Conservation (phyloP, 2,329 filamentous ascomycete genomes). For the Calonectria crousiana region DNA sequence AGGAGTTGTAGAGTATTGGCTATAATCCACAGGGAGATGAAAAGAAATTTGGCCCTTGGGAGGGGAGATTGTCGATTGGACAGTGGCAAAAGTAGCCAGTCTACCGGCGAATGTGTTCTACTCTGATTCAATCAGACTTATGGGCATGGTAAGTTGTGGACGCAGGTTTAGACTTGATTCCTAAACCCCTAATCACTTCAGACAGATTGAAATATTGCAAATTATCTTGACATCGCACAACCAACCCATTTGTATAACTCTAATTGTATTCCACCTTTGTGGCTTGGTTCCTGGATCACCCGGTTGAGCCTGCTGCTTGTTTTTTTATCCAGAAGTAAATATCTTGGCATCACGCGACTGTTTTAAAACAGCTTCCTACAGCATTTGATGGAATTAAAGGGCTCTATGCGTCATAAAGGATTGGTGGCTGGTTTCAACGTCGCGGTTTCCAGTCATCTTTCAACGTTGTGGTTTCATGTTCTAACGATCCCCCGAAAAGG, state of each 20-base stretch:
- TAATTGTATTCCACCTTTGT: too few relatives aligned
- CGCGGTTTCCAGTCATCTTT: neutral
- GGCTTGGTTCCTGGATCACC: too few relatives aligned
- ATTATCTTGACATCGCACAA: too few relatives aligned
- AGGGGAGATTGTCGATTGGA: neutral
- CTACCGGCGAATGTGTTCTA: neutral
- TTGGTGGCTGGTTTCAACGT: neutral
- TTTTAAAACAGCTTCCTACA: too few relatives aligned
- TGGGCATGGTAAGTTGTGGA: neutral
- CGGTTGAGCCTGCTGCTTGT: too few relatives aligned
- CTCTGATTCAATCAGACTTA: neutral
- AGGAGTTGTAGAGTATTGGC: constrained; percentile 41
- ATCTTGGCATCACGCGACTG: too few relatives aligned
- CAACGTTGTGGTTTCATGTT: neutral
- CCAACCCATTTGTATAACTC: too few relatives aligned
- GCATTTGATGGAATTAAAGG: neutral
- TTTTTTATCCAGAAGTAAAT: too few relatives aligned
- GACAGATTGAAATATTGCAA: neutral
- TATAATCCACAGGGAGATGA: constrained; percentile 32
- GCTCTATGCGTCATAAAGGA: neutral
- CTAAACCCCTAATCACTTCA: neutral
- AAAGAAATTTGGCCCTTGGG: constrained; percentile 18
- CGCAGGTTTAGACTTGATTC: neutral
- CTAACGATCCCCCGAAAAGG: neutral
- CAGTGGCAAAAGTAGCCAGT: too few relatives aligned